Base-by-base conservation (phyloP, 768 basidiomycete species). In the Pisolithus marmoratus region DNA sequence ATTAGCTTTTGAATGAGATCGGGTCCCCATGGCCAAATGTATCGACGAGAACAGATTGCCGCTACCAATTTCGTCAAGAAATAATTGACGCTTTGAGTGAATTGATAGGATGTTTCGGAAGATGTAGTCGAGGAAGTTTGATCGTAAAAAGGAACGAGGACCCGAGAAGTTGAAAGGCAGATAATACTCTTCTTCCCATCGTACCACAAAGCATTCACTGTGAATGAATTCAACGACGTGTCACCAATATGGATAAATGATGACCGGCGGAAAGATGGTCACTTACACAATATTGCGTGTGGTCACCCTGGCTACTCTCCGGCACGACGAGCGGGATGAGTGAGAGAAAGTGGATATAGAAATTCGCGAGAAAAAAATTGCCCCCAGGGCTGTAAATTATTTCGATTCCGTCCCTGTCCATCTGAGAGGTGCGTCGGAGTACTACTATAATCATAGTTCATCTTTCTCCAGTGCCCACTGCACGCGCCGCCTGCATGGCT, bases 91-190 rank as follows among this genome's bases (percentile, higher is more conserved):
- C 66, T 62, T 60, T 62, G 68, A 62, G 62, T 64, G 59, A 68
- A 64, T 59, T 70, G 68, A 68, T 68, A 66, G 66, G 57, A 68
- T 68, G 63, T 70, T 58, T 31, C 57, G 68, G 58, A 63, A 53
- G 53, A 52, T 65, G 66, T 66, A 55, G 62, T 68, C 64, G 66
- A 68, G 66, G 64, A 68, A 66, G 63, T 68, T 62, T 70, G 66
- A 68, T 68, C 56, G 49, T 51, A 64, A 45, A 57, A 58, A 60
- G 66, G 63, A 57, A 60, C 58, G 46, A 54, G 48, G 46, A 34
- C 41, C 60, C 45, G 43, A 54, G 40, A 50, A 51, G 54, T 46
- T 50, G 38, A 49, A 53, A 52, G 44, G 52, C 53, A 55, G 60
- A 53, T 57, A 48, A 40, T 46, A 45, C 43, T 27, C 12, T 34